Conservation (phyloP, 352 stramenopile species). For the Pythium periplocum region DNA sequence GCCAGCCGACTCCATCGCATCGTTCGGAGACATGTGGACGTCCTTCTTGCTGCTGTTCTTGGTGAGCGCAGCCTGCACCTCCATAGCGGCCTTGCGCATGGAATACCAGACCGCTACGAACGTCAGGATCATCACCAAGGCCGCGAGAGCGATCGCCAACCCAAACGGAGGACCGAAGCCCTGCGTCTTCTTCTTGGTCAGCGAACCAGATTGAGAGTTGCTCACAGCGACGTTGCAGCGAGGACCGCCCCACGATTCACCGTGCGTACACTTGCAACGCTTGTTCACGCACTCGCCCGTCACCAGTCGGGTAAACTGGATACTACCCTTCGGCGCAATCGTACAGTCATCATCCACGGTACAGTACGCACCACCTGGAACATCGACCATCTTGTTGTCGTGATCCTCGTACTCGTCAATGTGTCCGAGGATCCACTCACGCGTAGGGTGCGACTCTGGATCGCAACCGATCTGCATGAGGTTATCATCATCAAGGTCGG, state of each 20-base stretch:
- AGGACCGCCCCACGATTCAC: conserved; percentile 45
- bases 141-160: conserved; percentile 26
- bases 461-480: conserved; percentile 56
- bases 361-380: conserved; percentile 49
- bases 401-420: conserved; percentile 55
- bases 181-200: conserved; percentile 20
- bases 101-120: conserved; percentile 27
- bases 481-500: conserved; percentile 31
- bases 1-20: conserved; percentile 11
- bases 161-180: conserved; percentile 37
- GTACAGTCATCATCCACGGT: conserved; percentile 52
- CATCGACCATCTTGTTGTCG: conserved; percentile 38
- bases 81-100: conserved; percentile 12
- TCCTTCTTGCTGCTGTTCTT: conserved; percentile 4
- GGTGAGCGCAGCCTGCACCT: conserved; percentile 5
- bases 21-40: background rate
- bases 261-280: conserved; percentile 36
- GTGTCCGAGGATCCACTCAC: conserved; percentile 59
- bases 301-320: conserved; percentile 9
- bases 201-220: conserved; percentile 18
- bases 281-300: conserved; percentile 46
- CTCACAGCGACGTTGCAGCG: conserved; percentile 35
- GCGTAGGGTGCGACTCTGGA: conserved; percentile 46
- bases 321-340: conserved; percentile 13
- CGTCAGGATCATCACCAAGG: conserved; percentile 27